phyloP scores from a whole-genome alignment of 495 filamentous ascomycete genomes.

The Neurospora tetrasperma region DNA sequence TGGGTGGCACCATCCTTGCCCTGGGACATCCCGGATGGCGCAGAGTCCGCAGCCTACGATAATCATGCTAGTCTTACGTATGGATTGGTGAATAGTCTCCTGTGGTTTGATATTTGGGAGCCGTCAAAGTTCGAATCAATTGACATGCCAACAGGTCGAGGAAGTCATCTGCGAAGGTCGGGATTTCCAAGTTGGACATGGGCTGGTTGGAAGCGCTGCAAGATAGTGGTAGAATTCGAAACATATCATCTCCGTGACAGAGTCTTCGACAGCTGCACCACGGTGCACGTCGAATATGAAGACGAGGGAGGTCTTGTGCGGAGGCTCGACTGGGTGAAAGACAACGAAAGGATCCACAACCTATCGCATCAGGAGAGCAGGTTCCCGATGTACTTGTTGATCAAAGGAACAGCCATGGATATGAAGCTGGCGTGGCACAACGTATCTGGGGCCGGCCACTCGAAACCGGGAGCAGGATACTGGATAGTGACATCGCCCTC shows the following conservation, averaged over 20 bases:
- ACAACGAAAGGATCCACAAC: neutral
- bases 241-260: too few species aligned
- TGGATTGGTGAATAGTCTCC: neutral
- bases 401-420: neutral
- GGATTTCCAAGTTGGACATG: conserved; percentile 4
- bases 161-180: neutral
- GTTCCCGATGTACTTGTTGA: neutral
- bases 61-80: neutral
- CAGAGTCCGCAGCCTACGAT: neutral
- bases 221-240: too few species aligned
- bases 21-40: too few species aligned
- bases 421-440: neutral
- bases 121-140: too few species aligned
- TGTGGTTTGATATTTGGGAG: neutral
- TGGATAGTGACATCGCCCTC: neutral
- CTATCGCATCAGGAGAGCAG: neutral
- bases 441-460: too few species aligned
- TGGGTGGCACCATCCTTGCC: too few species aligned
- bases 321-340: neutral
- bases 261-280: neutral
- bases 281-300: neutral
- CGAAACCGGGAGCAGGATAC: too few species aligned
- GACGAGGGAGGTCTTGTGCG: neutral
- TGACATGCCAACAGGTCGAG: neutral
- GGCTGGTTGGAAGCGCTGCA: neutral